Evolutionary conservation across 441 rosid species (phyloP).

Genomic region (Adansonia grandidieri): DNA sequence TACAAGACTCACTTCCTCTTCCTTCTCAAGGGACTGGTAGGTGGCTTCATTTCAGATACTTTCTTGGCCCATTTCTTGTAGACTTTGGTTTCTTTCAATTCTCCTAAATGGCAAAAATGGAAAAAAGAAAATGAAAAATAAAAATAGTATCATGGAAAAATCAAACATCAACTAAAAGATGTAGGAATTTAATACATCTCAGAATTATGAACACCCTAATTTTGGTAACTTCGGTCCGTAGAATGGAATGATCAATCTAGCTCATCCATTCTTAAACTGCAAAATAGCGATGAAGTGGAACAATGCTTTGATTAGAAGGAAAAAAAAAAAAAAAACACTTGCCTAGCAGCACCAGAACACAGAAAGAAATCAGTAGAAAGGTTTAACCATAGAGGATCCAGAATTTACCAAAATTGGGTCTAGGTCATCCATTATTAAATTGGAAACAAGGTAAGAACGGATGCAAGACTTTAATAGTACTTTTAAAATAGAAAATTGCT

Average conservation of each 20-base stretch:
- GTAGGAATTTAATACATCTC: not conserved
- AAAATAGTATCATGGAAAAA: not conserved
- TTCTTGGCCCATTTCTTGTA: conserved; percentile 80
- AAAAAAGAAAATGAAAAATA: not conserved
- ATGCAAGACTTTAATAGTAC: not conserved
- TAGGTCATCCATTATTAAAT: not conserved
- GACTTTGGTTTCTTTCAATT: conserved; percentile 67
- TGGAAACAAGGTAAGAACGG: not conserved
- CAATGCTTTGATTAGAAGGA: not conserved
- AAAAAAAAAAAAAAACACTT: not conserved
- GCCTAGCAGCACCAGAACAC: not conserved
- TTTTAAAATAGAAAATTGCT: not conserved
- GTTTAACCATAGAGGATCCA: not conserved
- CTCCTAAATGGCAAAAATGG: conserved; percentile 46
- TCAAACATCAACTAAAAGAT: not conserved
- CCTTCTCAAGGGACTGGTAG: conserved; percentile 58
- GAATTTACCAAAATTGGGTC: not conserved
- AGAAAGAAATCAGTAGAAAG: not conserved
- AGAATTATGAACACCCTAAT: not conserved
- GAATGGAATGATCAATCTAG: not conserved
- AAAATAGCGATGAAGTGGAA: not conserved
- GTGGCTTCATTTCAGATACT: conserved; percentile 73
- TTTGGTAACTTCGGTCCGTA: not conserved
- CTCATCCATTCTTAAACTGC: not conserved
- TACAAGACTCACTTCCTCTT: conserved; percentile 59